Evolutionary conservation across 768 basidiomycete species (phyloP).

Genomic region (Lactarius tabidus): DNA sequence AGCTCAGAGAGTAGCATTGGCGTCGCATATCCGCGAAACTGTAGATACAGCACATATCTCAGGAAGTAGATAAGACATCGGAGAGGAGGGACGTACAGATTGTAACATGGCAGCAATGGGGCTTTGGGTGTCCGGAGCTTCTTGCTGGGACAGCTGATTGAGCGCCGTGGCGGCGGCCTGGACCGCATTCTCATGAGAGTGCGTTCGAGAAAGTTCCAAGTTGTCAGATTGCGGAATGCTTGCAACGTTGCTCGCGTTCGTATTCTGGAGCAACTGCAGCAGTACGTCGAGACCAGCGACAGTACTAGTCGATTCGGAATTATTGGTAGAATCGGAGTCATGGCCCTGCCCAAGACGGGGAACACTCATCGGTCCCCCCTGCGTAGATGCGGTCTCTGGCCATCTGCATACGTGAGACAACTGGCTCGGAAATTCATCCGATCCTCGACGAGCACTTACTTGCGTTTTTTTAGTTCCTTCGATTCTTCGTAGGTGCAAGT

Average conservation of each 20-base stretch:
- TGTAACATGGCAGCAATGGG: conserved; percentile 3
- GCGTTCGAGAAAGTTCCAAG: conserved; percentile 8
- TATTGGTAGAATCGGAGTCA: conserved; percentile 7
- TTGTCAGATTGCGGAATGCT: background rate
- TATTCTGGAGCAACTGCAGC: conserved; percentile 24
- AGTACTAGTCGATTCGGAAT: conserved; percentile 16
- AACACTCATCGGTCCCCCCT: conserved; percentile 1
- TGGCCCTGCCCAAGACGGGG: conserved; percentile 8
- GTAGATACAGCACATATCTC: background rate
- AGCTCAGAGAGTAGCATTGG: conserved; percentile 10
- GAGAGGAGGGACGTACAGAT: conserved; percentile 4
- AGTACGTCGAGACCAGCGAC: conserved; percentile 25
- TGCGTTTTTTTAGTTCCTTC: conserved; percentile 17
- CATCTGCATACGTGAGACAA: conserved; percentile 4
- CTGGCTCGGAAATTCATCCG: background rate
- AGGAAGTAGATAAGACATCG: background rate
- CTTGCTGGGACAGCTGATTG: conserved; percentile 25
- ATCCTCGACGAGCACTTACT: conserved; percentile 14
- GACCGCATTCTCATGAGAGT: conserved; percentile 19
- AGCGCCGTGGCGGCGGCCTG: conserved; percentile 24
- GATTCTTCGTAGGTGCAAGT: conserved; percentile 26
- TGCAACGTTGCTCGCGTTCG: background rate
- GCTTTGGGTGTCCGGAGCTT: conserved; percentile 8
- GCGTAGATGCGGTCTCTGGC: background rate
- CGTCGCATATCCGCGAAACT: conserved; percentile 14